These are phyloP conservation scores for Casaregolazyma lundiana DNA, from an alignment of 1,139 yeast species.

Conservation along the genomic window DNA sequence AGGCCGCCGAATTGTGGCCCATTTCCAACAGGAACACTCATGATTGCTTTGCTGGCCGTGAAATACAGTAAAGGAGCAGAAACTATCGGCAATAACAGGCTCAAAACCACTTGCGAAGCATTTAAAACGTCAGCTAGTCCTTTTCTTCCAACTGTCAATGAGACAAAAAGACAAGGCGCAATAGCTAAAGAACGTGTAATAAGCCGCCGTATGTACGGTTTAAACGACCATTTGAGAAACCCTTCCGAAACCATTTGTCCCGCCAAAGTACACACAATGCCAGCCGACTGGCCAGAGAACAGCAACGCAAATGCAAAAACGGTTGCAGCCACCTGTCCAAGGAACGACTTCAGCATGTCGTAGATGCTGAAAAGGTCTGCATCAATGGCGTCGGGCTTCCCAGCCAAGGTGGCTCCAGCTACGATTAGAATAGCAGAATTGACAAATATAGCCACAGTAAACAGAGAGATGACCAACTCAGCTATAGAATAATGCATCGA, in stretches of 20 bases:
- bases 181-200: slow-evolving; percentile 83
- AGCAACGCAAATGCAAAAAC: slow-evolving; percentile 88
- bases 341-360: slow-evolving; percentile 61
- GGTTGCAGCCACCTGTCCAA: slow-evolving; percentile 89
- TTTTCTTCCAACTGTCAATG: slow-evolving; percentile 71
- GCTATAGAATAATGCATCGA: slow-evolving; percentile 69
- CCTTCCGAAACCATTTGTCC: slow-evolving; percentile 98
- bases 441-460: slow-evolving; percentile 79
- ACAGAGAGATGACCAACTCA: slow-evolving; percentile 68
- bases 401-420: slow-evolving; percentile 74
- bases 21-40: slow-evolving; percentile 53
- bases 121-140: slow-evolving; percentile 81
- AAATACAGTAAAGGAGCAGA: slow-evolving; percentile 86
- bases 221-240: slow-evolving; percentile 75
- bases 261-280: slow-evolving; percentile 94
- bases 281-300: slow-evolving; percentile 97
- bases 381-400: slow-evolving; percentile 65
- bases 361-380: slow-evolving; percentile 89
- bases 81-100: slow-evolving; percentile 79
- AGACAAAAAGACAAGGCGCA: slow-evolving; percentile 80
- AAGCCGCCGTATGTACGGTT: slow-evolving; percentile 82
- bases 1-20: not conserved
- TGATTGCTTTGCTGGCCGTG: slow-evolving; percentile 66
- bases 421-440: slow-evolving; percentile 80
- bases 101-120: slow-evolving; percentile 81